Conservation (phyloP, 805 yeast genomes). For the Pichia nakasei region DNA sequence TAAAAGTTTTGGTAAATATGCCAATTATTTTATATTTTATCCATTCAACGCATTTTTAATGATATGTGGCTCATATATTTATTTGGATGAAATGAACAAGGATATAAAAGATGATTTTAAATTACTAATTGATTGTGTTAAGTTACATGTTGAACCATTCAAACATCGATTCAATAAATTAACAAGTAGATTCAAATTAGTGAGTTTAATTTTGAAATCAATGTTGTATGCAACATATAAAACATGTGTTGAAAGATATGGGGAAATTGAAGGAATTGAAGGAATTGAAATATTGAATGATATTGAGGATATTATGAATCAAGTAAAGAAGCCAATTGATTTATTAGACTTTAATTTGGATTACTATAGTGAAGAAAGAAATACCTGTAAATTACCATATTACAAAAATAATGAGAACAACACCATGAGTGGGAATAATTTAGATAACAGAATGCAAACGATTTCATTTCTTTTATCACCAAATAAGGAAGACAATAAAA, state of each 20-base stretch:
- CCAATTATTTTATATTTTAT: constrained; percentile 20
- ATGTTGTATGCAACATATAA: constrained; percentile 18
- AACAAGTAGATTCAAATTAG: constrained; percentile 13
- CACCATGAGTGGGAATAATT: neutral
- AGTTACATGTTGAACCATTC: constrained; percentile 12
- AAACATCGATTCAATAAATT: constrained; percentile 2
- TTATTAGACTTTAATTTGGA: neutral
- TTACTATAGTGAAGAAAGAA: neutral
- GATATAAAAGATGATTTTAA: constrained; percentile 16
- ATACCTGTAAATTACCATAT: constrained; percentile 3
- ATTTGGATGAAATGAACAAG: constrained; percentile 11
- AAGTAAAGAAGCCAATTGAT: constrained; percentile 1
- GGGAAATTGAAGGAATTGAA: neutral
- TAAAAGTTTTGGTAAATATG: constrained; percentile 9
- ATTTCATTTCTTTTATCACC: constrained; percentile 7
- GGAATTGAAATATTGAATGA: constrained; percentile 4
- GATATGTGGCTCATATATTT: constrained; percentile 21
- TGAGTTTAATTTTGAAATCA: constrained; percentile 14
- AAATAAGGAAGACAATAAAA: neutral
- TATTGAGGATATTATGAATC: neutral
- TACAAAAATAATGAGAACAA: neutral
- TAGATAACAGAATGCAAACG: neutral
- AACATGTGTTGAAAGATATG: constrained; percentile 5
- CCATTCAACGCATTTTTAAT: constrained; percentile 27
- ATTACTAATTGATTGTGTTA: constrained; percentile 16